A percentile compares a stretch with the other conserved stretches of the same genome.
These are phyloP conservation scores for Neospora caninum DNA, from an alignment of 169 alveolate genomes.

Conservation along the genomic window DNA sequence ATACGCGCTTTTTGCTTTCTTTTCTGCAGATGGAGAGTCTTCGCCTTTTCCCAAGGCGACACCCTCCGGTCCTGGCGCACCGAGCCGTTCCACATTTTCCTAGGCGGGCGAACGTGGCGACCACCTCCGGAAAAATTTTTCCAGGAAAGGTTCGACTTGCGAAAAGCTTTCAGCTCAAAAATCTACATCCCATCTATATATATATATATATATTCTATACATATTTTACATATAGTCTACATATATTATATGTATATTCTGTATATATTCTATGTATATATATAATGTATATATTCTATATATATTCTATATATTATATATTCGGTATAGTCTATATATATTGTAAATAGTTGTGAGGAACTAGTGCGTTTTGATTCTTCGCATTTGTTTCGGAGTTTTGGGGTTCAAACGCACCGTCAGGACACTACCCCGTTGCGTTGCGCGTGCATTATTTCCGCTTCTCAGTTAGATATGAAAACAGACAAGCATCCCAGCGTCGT, in stretches of 20 bases:
- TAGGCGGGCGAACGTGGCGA: constrained; percentile 69
- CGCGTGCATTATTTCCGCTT: too few relatives aligned
- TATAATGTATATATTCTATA: too few relatives aligned
- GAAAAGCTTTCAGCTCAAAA: background rate
- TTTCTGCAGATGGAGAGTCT: constrained; percentile 65
- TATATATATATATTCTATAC: background rate
- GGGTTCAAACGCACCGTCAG: too few relatives aligned
- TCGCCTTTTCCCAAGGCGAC: constrained; percentile 70
- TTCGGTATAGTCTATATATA: too few relatives aligned
- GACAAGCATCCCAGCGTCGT: too few relatives aligned
- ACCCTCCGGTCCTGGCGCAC: constrained; percentile 65
- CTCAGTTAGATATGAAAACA: too few relatives aligned
- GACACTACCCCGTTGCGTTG: too few relatives aligned
- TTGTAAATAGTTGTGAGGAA: too few relatives aligned
- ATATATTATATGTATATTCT: background rate
- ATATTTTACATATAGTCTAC: background rate
- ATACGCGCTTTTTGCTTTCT: background rate
- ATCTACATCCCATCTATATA: background rate
- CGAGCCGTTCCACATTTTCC: constrained; percentile 69
- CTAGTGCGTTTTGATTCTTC: too few relatives aligned
- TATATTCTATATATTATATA: too few relatives aligned
- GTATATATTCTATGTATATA: background rate
- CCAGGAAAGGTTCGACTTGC: constrained; percentile 48
- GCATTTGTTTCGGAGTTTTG: too few relatives aligned
- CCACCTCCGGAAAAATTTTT: constrained; percentile 64